Evolutionary conservation across 768 basidiomycete genomes (phyloP), one percentile per base, ranked within the genome.

Genomic region (Tulasnella sp.): DNA sequence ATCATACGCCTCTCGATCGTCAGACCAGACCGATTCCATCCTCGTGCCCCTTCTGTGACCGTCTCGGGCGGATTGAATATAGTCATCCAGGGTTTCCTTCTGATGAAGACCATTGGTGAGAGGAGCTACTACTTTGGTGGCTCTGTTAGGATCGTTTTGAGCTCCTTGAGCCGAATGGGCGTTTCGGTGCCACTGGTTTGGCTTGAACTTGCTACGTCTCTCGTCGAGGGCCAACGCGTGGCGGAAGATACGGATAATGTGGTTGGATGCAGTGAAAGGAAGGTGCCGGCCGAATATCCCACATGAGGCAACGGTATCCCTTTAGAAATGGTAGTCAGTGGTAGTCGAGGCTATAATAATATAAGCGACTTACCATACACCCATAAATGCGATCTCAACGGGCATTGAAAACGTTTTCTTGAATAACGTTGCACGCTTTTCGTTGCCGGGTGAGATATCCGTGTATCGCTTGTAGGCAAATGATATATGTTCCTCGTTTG

Each of bases 121-220:
- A 17, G 69, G 69, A 19, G 69, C 25, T 9, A 0, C 38, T 1
- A 72, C 29, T 14, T 15, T n/a, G 19, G 70, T 79, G 19, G 69
- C 78, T 12, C 67, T 42, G 29, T 79, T 72, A 8, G 84, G 81
- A 40, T 84, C 82, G 25, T 77, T 14, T 25, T 69, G 74, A 6
- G 82, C 81, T 9, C 78, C 78, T 22, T 78, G 42, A 78, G 79
- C 79, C 0, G 85, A 84, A 3, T 83, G 67, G n/a, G 84, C 79
- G 19, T 86, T 84, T 17, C 86, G 83, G 79, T 91, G 90, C 79
- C 89, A 93, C 25, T 85, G 79, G 78, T 89, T 91, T 2, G 91
- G 90, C 37, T 84, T 82, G 80, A 89, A 93, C 80, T 86, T 88
- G n/a, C 87, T 85, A 49, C 91, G 90, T 76, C 85, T 90, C 90